Evolutionary conservation across 257 asterid genomes (phyloP), one percentile per base, ranked within the genome.

Genomic region (Anisodus acutangulus): DNA sequence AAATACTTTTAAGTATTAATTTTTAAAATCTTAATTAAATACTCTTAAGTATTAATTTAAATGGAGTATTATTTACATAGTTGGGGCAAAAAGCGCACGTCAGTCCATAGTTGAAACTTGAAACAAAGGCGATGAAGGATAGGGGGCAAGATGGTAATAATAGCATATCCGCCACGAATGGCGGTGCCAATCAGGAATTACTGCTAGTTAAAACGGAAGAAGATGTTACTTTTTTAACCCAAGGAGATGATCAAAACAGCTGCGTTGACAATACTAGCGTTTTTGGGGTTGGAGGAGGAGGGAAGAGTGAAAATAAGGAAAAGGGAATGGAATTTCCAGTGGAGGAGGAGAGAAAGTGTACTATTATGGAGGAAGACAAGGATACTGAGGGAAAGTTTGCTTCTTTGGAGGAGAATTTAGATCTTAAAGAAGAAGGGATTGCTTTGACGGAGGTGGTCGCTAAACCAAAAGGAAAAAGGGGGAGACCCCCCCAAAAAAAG

Each of bases 401-500:
- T 63, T 63, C 16, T 63, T 63, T 63, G 1, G 39, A n/a, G 59
- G 58, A 45, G 2, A 66, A 66, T 35, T 31, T 35, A 66, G 19
- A 66, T 51, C 43, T 26, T 49, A 51, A 74, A 74, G 62, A 16
- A 37, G 22, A 47, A 47, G 80, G 41, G 43, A 49, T n/a, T 3
- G 41, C 19, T 47, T 45, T 49, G 12, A 19, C n/a, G 35, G 59
- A 74, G 41, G 60, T 19, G 2, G 9, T 17, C 35, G 2, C 35
- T 43, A 71, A 71, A n/a, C 41, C 41, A 47, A 47, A 72, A 72
- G 10, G 59, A 3, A 74, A 74, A 74, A 74, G 62, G 13, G 81
- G 62, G 45, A 74, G 81, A 51, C 81, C 8, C 39, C 22, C 81
- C 3, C 12, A 49, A 6, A 51, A 51, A 74, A 22, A 22, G 26